These are phyloP conservation scores for Leccinum subgranulosum DNA, from an alignment of 768 basidiomycete genomes.

Conservation along the genomic window DNA sequence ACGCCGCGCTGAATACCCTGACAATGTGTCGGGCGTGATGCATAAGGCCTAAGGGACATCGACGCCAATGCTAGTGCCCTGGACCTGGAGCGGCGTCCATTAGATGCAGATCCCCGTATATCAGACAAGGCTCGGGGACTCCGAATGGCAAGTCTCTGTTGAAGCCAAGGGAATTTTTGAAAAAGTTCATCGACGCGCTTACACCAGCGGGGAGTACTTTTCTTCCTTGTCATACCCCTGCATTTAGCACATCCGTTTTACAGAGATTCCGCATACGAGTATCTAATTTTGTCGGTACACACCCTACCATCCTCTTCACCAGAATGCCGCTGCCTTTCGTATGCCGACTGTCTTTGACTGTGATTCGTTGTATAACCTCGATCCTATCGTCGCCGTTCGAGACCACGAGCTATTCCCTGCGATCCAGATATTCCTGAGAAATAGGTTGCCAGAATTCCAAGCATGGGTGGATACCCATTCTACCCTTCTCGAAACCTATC, in stretches of 20 bases:
- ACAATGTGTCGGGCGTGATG: no score
- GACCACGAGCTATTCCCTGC: constrained; percentile 71
- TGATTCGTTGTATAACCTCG: constrained; percentile 74
- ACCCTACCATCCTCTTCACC: constrained; percentile 56
- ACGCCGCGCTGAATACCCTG: no score
- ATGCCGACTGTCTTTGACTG: constrained; percentile 74
- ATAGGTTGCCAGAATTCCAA: constrained; percentile 60
- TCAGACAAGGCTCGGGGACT: no score
- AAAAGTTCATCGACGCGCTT: constrained; percentile 58
- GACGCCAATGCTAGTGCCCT: no score
- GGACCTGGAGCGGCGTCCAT: no score
- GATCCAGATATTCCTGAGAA: constrained; percentile 68
- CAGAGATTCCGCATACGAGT: constrained; percentile 64
- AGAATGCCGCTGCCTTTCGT: constrained; percentile 54
- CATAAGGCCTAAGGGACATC: no score
- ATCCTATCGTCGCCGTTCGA: constrained; percentile 62
- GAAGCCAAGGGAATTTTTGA: constrained; percentile 68
- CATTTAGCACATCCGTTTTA: neutral
- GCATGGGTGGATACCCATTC: constrained; percentile 56
- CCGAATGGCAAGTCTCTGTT: constrained; percentile 64
- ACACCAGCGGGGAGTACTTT: constrained; percentile 47
- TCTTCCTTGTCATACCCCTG: neutral
- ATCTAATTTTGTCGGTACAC: constrained; percentile 57
- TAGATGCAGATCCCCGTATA: no score
- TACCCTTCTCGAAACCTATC: constrained; percentile 48